phyloP scores from a whole-genome alignment of 148 eudicot genomes.

The Beta vulgaris region DNA sequence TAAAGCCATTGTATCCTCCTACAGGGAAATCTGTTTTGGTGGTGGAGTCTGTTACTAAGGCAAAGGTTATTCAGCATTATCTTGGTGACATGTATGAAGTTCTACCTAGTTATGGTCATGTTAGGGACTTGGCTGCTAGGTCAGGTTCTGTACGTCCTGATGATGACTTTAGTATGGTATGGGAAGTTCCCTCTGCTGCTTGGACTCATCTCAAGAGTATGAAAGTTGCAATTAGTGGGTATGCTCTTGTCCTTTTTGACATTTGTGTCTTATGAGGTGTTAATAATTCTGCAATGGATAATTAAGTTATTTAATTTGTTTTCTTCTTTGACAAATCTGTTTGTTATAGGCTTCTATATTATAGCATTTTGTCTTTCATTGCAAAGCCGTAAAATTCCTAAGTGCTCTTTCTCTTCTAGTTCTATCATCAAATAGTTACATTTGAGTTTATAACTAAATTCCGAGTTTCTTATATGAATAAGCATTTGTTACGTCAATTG shows the following conservation, averaged over 20 bases:
- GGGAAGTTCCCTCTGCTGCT: slow-evolving; percentile 97
- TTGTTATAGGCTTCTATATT: background rate
- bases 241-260: slow-evolving; percentile 27
- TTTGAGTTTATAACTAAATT: background rate
- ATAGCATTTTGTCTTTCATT: background rate
- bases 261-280: background rate
- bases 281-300: background rate
- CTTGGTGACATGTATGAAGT: slow-evolving; percentile 95
- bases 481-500: background rate
- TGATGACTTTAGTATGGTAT: slow-evolving; percentile 96
- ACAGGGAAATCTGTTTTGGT: slow-evolving; percentile 74
- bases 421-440: background rate
- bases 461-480: background rate
- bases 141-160: slow-evolving; percentile 95
- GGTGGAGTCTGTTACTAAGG: slow-evolving; percentile 92
- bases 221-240: slow-evolving; percentile 87
- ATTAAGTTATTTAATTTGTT: slow-evolving; percentile 3
- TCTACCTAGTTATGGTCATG: slow-evolving; percentile 96
- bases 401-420: background rate
- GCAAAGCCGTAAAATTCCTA: background rate
- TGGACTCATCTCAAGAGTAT: slow-evolving; percentile 96
- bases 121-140: slow-evolving; percentile 93
- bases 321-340: background rate
- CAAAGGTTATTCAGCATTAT: slow-evolving; percentile 94
- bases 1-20: slow-evolving; percentile 69